Percentiles rank a stretch among this genome's conserved stretches.
These are phyloP conservation scores for Sarocladiaceae sp. DNA, from an alignment of 2,329 filamentous ascomycete species.

Conservation along the genomic window DNA sequence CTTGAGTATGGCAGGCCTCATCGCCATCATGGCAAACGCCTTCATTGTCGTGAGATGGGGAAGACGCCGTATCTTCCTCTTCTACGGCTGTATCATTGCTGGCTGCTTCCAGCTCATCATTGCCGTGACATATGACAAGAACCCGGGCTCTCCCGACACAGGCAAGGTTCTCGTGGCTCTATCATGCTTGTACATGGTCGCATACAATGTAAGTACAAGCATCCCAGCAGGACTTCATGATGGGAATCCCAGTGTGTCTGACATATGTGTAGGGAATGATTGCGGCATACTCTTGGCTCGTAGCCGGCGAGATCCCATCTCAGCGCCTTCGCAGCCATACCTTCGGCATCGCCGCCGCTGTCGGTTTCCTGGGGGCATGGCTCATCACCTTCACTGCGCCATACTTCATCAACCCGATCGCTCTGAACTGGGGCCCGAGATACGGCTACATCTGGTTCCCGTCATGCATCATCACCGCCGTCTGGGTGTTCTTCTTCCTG, in stretches of 20 bases:
- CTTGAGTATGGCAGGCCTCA: conserved; percentile 2
- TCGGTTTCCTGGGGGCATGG: conserved; percentile 7
- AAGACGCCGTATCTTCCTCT: conserved; percentile 3
- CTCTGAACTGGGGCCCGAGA: conserved; percentile 27
- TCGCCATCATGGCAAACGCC: conserved; percentile 8
- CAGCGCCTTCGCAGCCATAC: conserved; percentile 6
- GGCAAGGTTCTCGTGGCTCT: conserved; percentile 7
- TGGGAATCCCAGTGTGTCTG: neutral
- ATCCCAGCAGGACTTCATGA: too few species aligned
- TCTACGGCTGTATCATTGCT: neutral
- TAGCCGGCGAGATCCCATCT: conserved; percentile 6
- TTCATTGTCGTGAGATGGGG: conserved; percentile 4
- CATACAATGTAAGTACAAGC: neutral
- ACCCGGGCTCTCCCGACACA: neutral
- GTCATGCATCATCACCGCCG: conserved; percentile 32
- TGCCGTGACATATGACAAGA: neutral
- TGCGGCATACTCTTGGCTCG: conserved; percentile 5
- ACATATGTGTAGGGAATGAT: neutral
- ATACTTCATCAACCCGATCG: conserved; percentile 26
- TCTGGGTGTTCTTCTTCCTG: conserved; percentile 48
- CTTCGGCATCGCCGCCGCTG: conserved; percentile 1
- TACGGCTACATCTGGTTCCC: conserved; percentile 27
- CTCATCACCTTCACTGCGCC: conserved; percentile 20
- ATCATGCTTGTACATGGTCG: conserved; percentile 6
- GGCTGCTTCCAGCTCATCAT: conserved; percentile 10